Conservation (phyloP, 805 yeast genomes). For the Kregervanrija fluxuum region DNA sequence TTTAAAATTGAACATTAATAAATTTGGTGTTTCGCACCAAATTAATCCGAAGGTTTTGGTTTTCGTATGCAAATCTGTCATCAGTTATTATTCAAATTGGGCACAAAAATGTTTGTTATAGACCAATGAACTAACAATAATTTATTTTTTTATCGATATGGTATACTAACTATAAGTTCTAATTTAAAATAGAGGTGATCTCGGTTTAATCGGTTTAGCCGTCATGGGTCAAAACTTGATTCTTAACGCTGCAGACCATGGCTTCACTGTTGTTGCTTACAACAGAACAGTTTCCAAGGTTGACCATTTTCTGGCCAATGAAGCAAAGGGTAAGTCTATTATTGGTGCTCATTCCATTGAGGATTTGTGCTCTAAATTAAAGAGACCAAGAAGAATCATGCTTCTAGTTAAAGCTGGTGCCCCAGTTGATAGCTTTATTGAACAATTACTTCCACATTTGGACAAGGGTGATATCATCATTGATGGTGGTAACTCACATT, state of each 20-base stretch:
- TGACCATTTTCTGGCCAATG: constrained; percentile 86
- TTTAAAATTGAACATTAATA: too few relatives aligned
- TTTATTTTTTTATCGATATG: too few relatives aligned
- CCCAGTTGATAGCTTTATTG: constrained; percentile 89
- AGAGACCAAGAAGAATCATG: constrained; percentile 95
- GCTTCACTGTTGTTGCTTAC: constrained; percentile 95
- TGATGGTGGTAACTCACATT: constrained; percentile 99
- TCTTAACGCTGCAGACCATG: constrained; percentile 97
- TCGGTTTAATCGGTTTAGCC: constrained; percentile 98
- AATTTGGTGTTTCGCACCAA: too few relatives aligned
- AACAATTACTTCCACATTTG: constrained; percentile 80
- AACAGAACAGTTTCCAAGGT: constrained; percentile 97
- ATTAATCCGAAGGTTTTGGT: too few relatives aligned
- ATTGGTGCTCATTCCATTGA: constrained; percentile 90
- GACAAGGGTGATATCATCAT: constrained; percentile 97
- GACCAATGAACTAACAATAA: too few relatives aligned
- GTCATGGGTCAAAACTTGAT: constrained; percentile 99
- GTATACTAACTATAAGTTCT: background rate
- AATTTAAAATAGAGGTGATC: constrained; percentile 60
- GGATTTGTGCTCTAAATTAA: constrained; percentile 81
- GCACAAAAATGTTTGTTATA: too few relatives aligned
- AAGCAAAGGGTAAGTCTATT: constrained; percentile 96
- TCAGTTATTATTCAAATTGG: too few relatives aligned
- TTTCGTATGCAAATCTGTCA: too few relatives aligned
- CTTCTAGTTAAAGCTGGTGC: constrained; percentile 93